Evolutionary conservation across 306 rosid species (phyloP).

Genomic region (Calophaca sinica): DNA sequence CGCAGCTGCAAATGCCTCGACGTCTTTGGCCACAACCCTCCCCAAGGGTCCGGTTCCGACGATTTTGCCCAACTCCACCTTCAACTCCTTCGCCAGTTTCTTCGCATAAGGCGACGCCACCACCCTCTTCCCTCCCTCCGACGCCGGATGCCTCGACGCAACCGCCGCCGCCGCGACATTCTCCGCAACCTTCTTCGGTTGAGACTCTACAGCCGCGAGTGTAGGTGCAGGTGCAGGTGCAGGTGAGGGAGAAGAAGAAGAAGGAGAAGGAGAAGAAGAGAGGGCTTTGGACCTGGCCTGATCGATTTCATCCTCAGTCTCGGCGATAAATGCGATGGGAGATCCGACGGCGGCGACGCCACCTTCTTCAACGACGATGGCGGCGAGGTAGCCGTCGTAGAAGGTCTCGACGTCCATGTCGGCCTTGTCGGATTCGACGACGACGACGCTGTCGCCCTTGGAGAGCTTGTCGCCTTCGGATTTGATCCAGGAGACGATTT

Average conservation of each 20-base stretch:
- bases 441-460: slow-evolving; percentile 97
- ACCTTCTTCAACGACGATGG: slow-evolving; percentile 95
- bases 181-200: slow-evolving; percentile 40
- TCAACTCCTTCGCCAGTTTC: slow-evolving; percentile 89
- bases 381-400: slow-evolving; percentile 93
- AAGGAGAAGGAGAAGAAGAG: slow-evolving; percentile 49
- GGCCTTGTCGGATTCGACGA: slow-evolving; percentile 97
- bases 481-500: slow-evolving; percentile 93
- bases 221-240: not conserved
- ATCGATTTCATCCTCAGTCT: slow-evolving; percentile 78
- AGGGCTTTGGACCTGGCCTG: slow-evolving; percentile 75
- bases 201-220: slow-evolving; percentile 40
- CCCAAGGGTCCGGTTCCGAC: slow-evolving; percentile 88
- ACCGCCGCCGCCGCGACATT: slow-evolving; percentile 16
- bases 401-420: slow-evolving; percentile 99
- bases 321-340: slow-evolving; percentile 89
- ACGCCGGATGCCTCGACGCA: slow-evolving; percentile 81
- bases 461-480: slow-evolving; percentile 94
- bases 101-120: slow-evolving; percentile 97
- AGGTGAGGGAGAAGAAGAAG: slow-evolving; percentile 12
- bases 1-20: slow-evolving; percentile 66
- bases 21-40: slow-evolving; percentile 94
- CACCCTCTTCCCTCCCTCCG: slow-evolving; percentile 88
- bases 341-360: slow-evolving; percentile 87
- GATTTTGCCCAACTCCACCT: slow-evolving; percentile 71